Evolutionary conservation across 2,329 filamentous ascomycete species (phyloP).

Genomic region (Alternaria infectoria): DNA sequence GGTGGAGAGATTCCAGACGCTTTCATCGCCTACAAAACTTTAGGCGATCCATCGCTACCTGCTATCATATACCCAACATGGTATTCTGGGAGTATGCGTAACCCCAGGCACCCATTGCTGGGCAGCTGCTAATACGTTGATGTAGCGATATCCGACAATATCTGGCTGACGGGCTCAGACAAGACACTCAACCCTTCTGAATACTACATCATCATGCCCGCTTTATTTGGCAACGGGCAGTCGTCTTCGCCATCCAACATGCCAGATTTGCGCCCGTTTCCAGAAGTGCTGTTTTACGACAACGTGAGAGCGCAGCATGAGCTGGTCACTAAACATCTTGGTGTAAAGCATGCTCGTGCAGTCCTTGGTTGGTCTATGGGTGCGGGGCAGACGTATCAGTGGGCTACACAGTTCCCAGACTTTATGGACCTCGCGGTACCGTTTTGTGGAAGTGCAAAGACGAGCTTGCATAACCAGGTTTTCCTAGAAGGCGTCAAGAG

Average conservation of each 20-base stretch:
- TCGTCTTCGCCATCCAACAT: conserved; percentile 72
- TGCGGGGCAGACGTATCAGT: conserved; percentile 69
- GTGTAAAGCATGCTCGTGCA: conserved; percentile 64
- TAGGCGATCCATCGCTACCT: conserved; percentile 67
- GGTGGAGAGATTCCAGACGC: conserved; percentile 68
- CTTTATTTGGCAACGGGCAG: conserved; percentile 72
- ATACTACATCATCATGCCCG: conserved; percentile 73
- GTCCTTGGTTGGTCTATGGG: conserved; percentile 77
- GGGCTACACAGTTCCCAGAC: conserved; percentile 67
- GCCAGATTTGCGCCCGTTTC: conserved; percentile 62
- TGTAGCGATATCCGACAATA: conserved; percentile 69
- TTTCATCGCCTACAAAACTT: conserved; percentile 78
- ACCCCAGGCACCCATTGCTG: background rate
- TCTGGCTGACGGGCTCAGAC: conserved; percentile 73
- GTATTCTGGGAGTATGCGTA: conserved; percentile 66
- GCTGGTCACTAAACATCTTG: conserved; percentile 68
- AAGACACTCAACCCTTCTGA: conserved; percentile 69
- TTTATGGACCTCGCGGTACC: conserved; percentile 71
- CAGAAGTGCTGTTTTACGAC: conserved; percentile 69
- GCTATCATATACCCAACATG: conserved; percentile 79
- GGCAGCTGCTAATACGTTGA: background rate
- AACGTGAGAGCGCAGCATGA: conserved; percentile 72
- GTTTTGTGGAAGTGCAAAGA: conserved; percentile 70
- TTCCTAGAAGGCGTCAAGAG: conserved; percentile 70
- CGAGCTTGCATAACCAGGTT: conserved; percentile 70